Evolutionary conservation across 495 filamentous ascomycete species (phyloP), one percentile per base, ranked within the genome.

Genomic region (Neurospora discreta): DNA sequence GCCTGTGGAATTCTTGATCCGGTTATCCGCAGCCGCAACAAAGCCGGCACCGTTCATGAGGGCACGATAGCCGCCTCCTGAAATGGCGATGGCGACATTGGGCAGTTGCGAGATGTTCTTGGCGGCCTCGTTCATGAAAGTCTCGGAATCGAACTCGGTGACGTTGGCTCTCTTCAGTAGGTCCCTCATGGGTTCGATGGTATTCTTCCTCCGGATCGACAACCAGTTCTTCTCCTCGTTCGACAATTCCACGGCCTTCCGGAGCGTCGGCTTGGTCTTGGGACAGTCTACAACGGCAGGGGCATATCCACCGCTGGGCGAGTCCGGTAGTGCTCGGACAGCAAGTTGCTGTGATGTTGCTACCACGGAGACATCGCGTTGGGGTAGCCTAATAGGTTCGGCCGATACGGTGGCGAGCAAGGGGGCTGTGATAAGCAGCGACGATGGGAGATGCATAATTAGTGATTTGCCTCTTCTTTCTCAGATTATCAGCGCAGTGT

Each of bases 21-120:
- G 87, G 74, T 82, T 87, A 77, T 98, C 95, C 60, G 94, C 94
- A 1, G 95, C 95, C 71, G 92, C 90, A 36, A 98, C 74, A 38
- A 90, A 91, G 52, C 95, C 95, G n/a, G 90, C 95, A 20, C 94
- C 95, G 76, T 91, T 97, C 85, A 95, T 82, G 79, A 97, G 80
- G 1, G 95, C 95, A 71, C 95, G 85, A 78, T 96, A 98, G 9
- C 95, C 95, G 68, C 89, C 92, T 39, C 89, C 88, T 4, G 86
- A 88, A 36, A 87, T 81, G 38, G 90, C 89, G 67, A 93, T 87
- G 13, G 82, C 90, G 69, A 93, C 86, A 73, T 87, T 90, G 23
- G 89, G 84, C 85, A 92, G 69, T 82, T 90, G 46, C 87, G 83
- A 72, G 83, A 87, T 58, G 86, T 89, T 71, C 77, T 90, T 89